Base-by-base conservation (phyloP, 768 basidiomycete species). In the Rhizopogon rudus region DNA sequence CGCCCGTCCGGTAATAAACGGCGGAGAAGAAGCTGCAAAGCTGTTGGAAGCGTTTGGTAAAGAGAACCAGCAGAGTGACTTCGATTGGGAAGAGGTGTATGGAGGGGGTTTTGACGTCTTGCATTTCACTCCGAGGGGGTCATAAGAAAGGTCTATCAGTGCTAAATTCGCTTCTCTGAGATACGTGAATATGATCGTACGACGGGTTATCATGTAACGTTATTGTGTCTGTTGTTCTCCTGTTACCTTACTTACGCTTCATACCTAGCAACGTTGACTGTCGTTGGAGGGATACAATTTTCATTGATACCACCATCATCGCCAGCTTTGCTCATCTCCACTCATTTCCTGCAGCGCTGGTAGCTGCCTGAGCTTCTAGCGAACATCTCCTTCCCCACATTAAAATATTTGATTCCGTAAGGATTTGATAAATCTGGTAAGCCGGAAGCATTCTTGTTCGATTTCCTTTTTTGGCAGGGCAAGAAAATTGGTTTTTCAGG, bases 41-140 rank as follows among this genome's bases (percentile, higher is more conserved):
- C 65, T 91, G 60, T 69, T 90, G 13, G 64, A 66, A 25, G 86
- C 82, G 16, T 91, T 91, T 73, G 88, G 88, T 31, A 74, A 77
- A 55, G 89, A 91, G 73, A 91, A 91, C 58, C 82, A 86, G 42
- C 71, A 76, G 57, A 83, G 77, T 55, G 75, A 81, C 50, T 91
- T 91, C 63, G 77, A 89, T 62, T 90, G 89, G 89, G 78, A 85
- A 4, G 69, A 53, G 25, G 70, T 59, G 14, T 91, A 91, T 63
- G 88, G 88, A 9, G 62, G 69, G 42, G 89, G 88, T 2, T 90
- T 74, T 54, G 85, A 91, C 65, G 84, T 91, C 3, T 62, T 89
- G 55, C 81, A 90, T 75, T 77, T 83, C 46, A 70, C 57, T 44
- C 43, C 58, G 42, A 58, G 58, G 42, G 57, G 53, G 46, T 51